A percentile compares a stretch with the other conserved stretches of the same genome.
Conservation (phyloP, 306 rosid species). For the Cucurbita pepo region DNA sequence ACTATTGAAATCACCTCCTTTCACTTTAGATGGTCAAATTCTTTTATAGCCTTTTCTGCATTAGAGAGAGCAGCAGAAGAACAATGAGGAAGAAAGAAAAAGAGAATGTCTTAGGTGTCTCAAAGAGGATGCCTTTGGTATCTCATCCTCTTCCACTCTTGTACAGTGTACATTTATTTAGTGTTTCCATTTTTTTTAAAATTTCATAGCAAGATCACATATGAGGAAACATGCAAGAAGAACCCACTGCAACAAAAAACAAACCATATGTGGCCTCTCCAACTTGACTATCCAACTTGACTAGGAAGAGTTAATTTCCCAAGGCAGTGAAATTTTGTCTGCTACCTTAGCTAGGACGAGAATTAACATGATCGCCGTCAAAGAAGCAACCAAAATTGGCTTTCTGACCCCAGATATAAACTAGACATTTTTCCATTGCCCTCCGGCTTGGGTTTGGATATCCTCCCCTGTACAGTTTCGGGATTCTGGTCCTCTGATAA, state of each 20-base stretch:
- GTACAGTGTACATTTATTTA: not conserved
- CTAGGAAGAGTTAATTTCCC: too few species aligned
- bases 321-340: too few species aligned
- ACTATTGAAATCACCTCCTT: not conserved
- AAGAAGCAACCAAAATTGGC: not conserved
- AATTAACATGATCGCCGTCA: not conserved
- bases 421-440: not conserved
- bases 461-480: not conserved
- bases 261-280: not conserved
- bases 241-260: not conserved
- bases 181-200: not conserved
- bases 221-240: constrained; percentile 58
- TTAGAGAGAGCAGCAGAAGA: not conserved
- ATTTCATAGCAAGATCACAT: constrained; percentile 54
- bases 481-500: not conserved
- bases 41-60: not conserved
- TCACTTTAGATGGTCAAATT: not conserved
- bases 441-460: not conserved
- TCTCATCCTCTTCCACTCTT: not conserved
- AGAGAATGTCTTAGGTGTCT: not conserved
- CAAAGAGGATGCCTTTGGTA: not conserved
- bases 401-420: not conserved
- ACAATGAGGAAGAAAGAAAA: too few species aligned
- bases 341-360: not conserved
- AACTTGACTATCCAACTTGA: not conserved